Evolutionary conservation across 306 rosid genomes (phyloP).

Genomic region (Cucurbita ficifolia): DNA sequence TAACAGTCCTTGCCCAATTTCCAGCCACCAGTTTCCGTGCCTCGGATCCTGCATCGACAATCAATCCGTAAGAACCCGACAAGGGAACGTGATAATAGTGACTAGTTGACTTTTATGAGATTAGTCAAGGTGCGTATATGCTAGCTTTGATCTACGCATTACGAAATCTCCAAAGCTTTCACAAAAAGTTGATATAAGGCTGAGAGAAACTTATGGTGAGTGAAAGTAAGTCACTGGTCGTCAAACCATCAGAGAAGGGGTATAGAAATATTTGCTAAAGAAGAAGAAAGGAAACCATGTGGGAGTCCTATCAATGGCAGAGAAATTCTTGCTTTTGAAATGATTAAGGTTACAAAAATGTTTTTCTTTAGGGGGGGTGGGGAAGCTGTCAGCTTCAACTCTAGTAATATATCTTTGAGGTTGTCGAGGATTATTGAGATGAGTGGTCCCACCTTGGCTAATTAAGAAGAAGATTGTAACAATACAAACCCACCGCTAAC

Average conservation of each 20-base stretch:
- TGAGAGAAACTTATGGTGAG: not conserved
- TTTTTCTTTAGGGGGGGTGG: too few species aligned
- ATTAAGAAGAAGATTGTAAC: too few species aligned
- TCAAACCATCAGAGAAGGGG: not conserved
- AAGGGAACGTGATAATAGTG: not conserved
- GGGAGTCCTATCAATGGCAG: not conserved
- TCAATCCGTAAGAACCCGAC: not conserved
- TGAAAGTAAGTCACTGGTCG: not conserved
- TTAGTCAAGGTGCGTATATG: not conserved
- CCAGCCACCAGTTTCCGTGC: slow-evolving; percentile 98
- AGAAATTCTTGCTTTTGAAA: not conserved
- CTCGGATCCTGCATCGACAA: slow-evolving; percentile 67
- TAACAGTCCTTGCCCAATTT: slow-evolving; percentile 64
- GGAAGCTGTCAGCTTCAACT: too few species aligned
- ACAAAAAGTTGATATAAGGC: not conserved
- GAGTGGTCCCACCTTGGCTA: too few species aligned
- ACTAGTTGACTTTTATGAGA: not conserved
- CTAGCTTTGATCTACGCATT: not conserved
- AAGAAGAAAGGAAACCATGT: not conserved
- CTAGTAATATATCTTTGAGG: too few species aligned
- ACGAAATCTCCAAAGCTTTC: not conserved
- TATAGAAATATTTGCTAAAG: not conserved
- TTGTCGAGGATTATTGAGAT: too few species aligned
- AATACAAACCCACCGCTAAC: too few species aligned
- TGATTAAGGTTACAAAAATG: not conserved